A percentile compares a stretch with the other conserved stretches of the same genome.
These are phyloP conservation scores for Scleroderma bovista DNA, from an alignment of 768 basidiomycete genomes.

Conservation along the genomic window DNA sequence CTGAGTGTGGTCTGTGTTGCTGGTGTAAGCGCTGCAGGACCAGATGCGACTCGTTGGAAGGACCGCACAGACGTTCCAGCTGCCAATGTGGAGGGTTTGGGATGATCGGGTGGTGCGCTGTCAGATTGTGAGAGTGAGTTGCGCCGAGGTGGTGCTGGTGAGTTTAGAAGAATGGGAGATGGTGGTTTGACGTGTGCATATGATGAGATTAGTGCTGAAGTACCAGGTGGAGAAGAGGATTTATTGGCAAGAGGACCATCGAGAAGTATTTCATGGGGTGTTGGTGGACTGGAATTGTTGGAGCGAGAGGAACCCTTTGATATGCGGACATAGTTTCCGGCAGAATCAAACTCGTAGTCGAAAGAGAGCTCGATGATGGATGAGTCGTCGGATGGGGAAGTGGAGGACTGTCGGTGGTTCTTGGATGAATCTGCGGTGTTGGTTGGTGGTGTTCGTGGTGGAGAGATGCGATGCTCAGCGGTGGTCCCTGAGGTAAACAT, in stretches of 20 bases:
- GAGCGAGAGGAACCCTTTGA: conserved; percentile 40
- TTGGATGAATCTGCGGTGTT: conserved; percentile 26
- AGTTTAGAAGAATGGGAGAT: conserved; percentile 32
- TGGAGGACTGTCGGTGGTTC: conserved; percentile 27
- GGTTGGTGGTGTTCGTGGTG: conserved; percentile 26
- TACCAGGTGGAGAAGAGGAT: conserved; percentile 20
- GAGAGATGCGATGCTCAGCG: conserved; percentile 27
- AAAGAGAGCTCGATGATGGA: conserved; percentile 45
- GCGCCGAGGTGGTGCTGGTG: conserved; percentile 37
- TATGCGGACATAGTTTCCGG: conserved; percentile 41
- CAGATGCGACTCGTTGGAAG: conserved; percentile 65
- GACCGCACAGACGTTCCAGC: conserved; percentile 36
- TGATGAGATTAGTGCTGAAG: conserved; percentile 13
- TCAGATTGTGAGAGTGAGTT: conserved; percentile 63
- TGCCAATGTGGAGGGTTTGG: conserved; percentile 21
- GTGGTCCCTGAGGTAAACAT: conserved; percentile 21
- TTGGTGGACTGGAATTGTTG: conserved; percentile 35
- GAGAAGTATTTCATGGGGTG: conserved; percentile 31
- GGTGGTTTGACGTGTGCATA: conserved; percentile 22
- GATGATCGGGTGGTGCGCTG: conserved; percentile 24
- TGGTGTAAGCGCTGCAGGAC: conserved; percentile 38
- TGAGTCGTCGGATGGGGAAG: conserved; percentile 41
- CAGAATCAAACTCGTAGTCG: conserved; percentile 40
- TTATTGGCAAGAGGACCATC: conserved; percentile 21
- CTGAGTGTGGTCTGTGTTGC: conserved; percentile 24